Evolutionary conservation across 768 basidiomycete genomes (phyloP).

Genomic region (Suillus bovinus): DNA sequence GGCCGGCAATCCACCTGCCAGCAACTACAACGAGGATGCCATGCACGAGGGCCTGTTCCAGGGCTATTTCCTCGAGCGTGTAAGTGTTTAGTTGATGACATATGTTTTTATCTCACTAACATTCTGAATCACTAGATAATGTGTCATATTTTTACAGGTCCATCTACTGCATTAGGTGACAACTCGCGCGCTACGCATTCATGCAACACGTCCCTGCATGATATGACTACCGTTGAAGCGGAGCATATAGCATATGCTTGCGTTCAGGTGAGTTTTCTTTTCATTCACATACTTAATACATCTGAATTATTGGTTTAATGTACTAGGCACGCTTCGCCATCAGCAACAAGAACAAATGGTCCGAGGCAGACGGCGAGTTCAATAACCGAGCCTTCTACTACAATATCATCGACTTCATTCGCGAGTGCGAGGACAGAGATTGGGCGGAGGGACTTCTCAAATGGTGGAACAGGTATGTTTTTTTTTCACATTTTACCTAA

Average conservation of each 20-base stretch:
- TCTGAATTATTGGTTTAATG: too few species aligned
- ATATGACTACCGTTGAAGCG: conserved; percentile 1
- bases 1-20: not conserved
- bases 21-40: not conserved
- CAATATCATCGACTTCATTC: too few species aligned
- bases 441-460: too few species aligned
- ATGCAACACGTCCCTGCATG: conserved; percentile 1
- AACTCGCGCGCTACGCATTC: not conserved
- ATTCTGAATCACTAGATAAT: not conserved
- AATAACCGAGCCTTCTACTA: conserved; percentile 12
- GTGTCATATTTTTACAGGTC: conserved; percentile 7
- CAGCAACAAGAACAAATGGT: too few species aligned
- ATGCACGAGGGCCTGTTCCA: conserved; percentile 7
- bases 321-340: too few species aligned
- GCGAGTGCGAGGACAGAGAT: too few species aligned
- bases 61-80: conserved; percentile 4
- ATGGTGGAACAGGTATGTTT: too few species aligned
- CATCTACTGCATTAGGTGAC: not conserved
- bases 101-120: not conserved
- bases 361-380: conserved; percentile 7
- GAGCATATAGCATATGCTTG: conserved; percentile 11
- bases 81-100: not conserved
- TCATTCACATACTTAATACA: too few species aligned
- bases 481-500: too few species aligned
- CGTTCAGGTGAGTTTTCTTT: too few species aligned